Conservation (phyloP, 2,329 filamentous ascomycete species). For the Aspergillus fumigatus region DNA sequence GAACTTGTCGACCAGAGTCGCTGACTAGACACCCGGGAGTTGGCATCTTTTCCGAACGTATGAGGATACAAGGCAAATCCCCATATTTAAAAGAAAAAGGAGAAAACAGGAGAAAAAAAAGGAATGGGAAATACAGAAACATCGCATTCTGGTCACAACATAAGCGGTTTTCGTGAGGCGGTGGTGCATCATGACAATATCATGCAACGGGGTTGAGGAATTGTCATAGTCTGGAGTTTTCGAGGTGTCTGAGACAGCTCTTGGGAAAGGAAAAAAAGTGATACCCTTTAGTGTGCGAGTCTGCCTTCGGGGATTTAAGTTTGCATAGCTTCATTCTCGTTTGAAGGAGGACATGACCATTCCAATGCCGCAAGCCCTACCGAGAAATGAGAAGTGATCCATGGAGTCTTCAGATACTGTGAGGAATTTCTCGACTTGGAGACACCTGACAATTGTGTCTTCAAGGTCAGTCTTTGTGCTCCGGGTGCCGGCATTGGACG, state of each 20-base stretch:
- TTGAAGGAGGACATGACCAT: constrained; percentile 23
- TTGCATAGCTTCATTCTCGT: constrained; percentile 35
- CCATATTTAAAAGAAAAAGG: constrained; percentile 6
- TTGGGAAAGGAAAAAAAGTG: constrained; percentile 40
- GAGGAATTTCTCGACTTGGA: constrained; percentile 23
- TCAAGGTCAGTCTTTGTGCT: constrained; percentile 18
- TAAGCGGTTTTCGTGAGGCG: constrained; percentile 22
- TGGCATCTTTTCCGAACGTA: constrained; percentile 20
- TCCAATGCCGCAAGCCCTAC: constrained; percentile 24
- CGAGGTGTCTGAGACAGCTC: constrained; percentile 38
- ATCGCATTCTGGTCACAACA: constrained; percentile 22
- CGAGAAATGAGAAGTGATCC: constrained; percentile 18
- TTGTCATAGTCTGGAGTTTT: constrained; percentile 35
- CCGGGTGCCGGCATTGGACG: constrained; percentile 26
- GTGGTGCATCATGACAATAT: constrained; percentile 27
- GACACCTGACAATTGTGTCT: constrained; percentile 9
- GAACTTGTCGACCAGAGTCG: constrained; percentile 25
- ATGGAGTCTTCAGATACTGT: constrained; percentile 27
- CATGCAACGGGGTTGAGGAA: constrained; percentile 23
- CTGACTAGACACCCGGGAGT: constrained; percentile 21
- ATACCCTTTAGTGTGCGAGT: constrained; percentile 41
- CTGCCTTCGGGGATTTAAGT: constrained; percentile 35
- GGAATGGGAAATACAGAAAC: constrained; percentile 7
- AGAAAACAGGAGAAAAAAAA: constrained; percentile 10
- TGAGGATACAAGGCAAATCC: constrained; percentile 4